Evolutionary conservation across 805 yeast genomes (phyloP), one percentile per base, ranked within the genome.

Genomic region (Yarrowia keelungensis): DNA sequence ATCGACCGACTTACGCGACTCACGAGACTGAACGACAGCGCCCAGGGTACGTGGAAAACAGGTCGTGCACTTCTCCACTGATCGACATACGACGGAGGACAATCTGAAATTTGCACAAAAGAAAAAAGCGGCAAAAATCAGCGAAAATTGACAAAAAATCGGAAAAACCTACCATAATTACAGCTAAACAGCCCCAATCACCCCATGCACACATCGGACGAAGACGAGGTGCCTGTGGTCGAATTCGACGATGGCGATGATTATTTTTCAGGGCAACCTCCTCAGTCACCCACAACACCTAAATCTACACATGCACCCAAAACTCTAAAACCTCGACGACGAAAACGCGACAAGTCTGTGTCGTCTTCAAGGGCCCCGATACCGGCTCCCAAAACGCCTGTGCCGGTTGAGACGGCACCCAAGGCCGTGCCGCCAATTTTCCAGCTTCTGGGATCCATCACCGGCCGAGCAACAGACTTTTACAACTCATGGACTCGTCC

Each of bases 241-340:
- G 65, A 43, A 8, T 22, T 59, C 42, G 65, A 59, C 42, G 65
- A 59, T 5, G 32, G 32, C 50, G 47, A 8, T 5, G 65, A 59
- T 14, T 59, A 59, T 12, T 59, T 32, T 42, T 35, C 51, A 19
- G 51, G 46, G 14, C 64, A 56, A 56, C 64, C 49, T 56, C 64
- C 49, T 56, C 58, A 15, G 10, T 26, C 49, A 1, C 51, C 51
- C 15, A 45, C 50, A 5, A 19, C 51, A 16, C 50, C 42, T 22
- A 56, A 56, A 56, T 15, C 59, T 42, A 39, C 64, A 26, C 32
- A 26, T 5, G 32, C 32, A 26, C 64, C 64, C 22, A 56, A 42
- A 56, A 56, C 64, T n/a, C n/a, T 56, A 56, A 59, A 59, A 14
- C 16, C 35, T 10, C 39, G 65, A 45, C 65, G 65, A 45, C 50